These are phyloP conservation scores for Pichia sp. DNA, from an alignment of 1,139 yeast genomes.

Conservation along the genomic window DNA sequence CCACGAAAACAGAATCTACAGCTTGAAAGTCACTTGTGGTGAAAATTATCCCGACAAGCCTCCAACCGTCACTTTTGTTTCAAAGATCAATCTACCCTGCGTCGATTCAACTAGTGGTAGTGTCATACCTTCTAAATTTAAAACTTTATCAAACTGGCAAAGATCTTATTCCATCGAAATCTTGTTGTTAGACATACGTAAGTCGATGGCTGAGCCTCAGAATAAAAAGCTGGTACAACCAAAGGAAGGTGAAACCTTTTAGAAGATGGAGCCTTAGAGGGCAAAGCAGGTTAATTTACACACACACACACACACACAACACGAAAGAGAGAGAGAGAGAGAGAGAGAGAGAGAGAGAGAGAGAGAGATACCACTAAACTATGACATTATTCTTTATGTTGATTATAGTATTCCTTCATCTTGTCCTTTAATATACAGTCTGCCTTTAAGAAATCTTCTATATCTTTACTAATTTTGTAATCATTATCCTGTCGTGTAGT, in stretches of 20 bases:
- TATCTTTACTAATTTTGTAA: constrained; percentile 13
- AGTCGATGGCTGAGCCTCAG: constrained; percentile 75
- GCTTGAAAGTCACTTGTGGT: constrained; percentile 76
- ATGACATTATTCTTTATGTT: constrained; percentile 1
- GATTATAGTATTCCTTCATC: constrained; percentile 26
- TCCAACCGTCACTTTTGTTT: constrained; percentile 70
- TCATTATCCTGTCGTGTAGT: constrained; percentile 27
- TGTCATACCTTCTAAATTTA: constrained; percentile 56
- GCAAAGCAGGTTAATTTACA: no score
- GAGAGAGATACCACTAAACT: no score
- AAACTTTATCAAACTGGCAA: constrained; percentile 78
- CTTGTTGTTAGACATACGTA: constrained; percentile 77
- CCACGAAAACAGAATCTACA: constrained; percentile 91
- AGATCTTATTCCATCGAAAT: constrained; percentile 88
- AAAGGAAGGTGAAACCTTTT: constrained; percentile 70
- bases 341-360: no score
- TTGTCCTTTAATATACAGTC: constrained; percentile 25
- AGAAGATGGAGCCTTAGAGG: no score
- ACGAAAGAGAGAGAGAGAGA: no score
- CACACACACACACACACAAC: no score
- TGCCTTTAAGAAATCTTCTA: constrained; percentile 25
- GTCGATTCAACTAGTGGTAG: constrained; percentile 63
- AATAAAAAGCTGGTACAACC: constrained; percentile 90
- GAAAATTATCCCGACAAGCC: constrained; percentile 83
- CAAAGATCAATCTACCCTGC: constrained; percentile 86